Conservation (phyloP, 2,329 filamentous ascomycete genomes). For the Pestalotiopsis sp. region DNA sequence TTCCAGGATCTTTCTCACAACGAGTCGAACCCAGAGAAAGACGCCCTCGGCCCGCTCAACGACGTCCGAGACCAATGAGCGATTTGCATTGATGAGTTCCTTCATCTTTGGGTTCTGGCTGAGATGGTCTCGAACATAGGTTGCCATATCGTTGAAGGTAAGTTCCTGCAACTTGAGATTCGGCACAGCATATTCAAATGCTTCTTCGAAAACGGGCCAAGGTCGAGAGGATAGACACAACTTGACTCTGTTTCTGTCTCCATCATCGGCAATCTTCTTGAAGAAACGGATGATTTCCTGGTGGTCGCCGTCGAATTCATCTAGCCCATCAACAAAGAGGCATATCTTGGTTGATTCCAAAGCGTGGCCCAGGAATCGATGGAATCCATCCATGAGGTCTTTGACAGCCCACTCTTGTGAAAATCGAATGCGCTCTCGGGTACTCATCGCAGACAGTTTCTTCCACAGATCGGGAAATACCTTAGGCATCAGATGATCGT, state of each 20-base stretch:
- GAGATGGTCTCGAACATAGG: conserved; percentile 22
- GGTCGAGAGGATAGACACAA: conserved; percentile 30
- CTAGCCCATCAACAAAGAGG: conserved; percentile 28
- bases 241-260: conserved; percentile 22
- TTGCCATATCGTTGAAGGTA: conserved; percentile 25
- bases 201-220: conserved; percentile 28
- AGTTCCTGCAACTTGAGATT: conserved; percentile 26
- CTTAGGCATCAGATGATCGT: conserved; percentile 24
- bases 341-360: conserved; percentile 23
- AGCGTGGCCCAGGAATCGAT: conserved; percentile 22
- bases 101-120: conserved; percentile 17
- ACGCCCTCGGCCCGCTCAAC: conserved; percentile 25
- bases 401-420: conserved; percentile 31
- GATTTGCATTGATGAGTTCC: conserved; percentile 15
- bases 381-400: conserved; percentile 30
- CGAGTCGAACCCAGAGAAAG: conserved; percentile 30
- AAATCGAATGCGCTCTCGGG: conserved; percentile 31
- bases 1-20: conserved; percentile 29
- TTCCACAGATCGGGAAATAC: conserved; percentile 33
- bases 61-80: conserved; percentile 13
- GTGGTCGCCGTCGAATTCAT: conserved; percentile 30
- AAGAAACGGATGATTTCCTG: conserved; percentile 24
- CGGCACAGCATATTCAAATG: conserved; percentile 22
- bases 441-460: conserved; percentile 26
- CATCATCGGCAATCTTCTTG: conserved; percentile 16